Percentiles rank a stretch among this genome's conserved stretches.
Evolutionary conservation across 257 asterid genomes (phyloP).

Genomic region (Forsythia suspensa): DNA sequence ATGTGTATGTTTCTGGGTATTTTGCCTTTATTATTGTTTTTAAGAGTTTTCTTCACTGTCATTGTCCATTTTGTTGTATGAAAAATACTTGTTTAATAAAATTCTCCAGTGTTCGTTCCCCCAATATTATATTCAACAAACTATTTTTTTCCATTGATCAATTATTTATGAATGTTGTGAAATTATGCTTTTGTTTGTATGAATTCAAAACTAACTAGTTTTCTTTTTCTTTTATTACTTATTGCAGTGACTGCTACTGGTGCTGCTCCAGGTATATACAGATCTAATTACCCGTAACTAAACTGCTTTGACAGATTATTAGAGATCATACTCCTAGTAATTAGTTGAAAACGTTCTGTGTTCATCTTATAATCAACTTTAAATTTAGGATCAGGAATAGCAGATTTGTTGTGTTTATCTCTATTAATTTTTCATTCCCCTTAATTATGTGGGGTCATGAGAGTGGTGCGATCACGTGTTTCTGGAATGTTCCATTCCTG

Average conservation of each 20-base stretch:
- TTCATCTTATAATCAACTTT: background rate
- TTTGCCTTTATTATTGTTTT: too few relatives aligned
- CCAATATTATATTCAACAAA: too few relatives aligned
- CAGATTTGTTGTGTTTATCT: background rate
- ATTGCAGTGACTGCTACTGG: slow-evolving; percentile 48
- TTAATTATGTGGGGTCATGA: background rate
- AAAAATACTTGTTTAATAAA: too few relatives aligned
- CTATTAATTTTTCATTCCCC: background rate
- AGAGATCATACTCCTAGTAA: too few relatives aligned
- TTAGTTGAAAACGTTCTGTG: too few relatives aligned
- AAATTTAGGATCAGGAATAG: too few relatives aligned
- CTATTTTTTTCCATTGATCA: too few relatives aligned
- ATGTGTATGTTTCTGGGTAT: too few relatives aligned
- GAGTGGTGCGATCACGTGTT: too few relatives aligned
- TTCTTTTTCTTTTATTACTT: background rate
- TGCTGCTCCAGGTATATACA: slow-evolving; percentile 63
- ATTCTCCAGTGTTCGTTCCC: too few relatives aligned
- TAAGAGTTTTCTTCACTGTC: too few relatives aligned
- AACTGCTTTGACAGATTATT: background rate
- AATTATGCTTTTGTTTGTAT: background rate
- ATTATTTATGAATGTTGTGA: background rate
- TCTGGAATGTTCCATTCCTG: background rate
- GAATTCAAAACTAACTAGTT: background rate
- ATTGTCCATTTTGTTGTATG: too few relatives aligned
- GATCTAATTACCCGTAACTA: slow-evolving; percentile 19